phyloP scores from a whole-genome alignment of 441 rosid species.

The Gossypium gossypioides region DNA sequence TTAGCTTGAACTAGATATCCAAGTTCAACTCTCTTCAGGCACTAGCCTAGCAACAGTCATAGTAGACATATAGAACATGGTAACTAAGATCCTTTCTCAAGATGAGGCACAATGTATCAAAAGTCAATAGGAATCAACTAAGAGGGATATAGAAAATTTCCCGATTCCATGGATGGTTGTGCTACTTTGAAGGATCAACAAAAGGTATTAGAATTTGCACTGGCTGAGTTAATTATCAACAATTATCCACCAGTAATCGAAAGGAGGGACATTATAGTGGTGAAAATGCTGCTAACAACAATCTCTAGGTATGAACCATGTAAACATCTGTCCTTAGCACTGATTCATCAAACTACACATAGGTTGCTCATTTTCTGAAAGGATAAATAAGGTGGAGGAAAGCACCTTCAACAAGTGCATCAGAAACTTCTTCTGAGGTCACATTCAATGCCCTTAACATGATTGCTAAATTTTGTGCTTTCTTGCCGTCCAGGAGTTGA shows the following conservation, averaged over 20 bases:
- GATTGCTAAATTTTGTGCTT: conserved; percentile 85
- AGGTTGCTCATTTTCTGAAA: neutral
- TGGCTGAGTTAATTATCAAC: neutral
- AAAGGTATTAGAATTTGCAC: neutral
- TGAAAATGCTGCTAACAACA: neutral
- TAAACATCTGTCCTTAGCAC: neutral
- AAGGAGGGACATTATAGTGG: neutral
- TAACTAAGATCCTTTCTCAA: neutral
- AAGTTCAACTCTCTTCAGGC: neutral
- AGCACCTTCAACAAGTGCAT: conserved; percentile 81
- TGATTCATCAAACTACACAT: neutral
- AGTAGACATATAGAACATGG: neutral
- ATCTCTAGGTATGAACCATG: neutral
- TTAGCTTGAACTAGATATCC: conserved; percentile 1
- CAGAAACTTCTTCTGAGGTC: conserved; percentile 78
- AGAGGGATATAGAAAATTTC: neutral
- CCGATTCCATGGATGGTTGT: neutral
- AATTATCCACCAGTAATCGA: neutral
- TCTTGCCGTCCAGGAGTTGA: conserved; percentile 76
- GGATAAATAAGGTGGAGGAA: neutral
- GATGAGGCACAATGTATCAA: neutral
- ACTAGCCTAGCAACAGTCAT: neutral
- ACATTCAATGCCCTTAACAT: conserved; percentile 78
- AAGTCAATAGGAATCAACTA: neutral
- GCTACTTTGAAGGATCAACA: neutral